Evolutionary conservation across 73 alveolate species (phyloP), one percentile per base, ranked within the genome.

Genomic region (Breviolum minutum): DNA sequence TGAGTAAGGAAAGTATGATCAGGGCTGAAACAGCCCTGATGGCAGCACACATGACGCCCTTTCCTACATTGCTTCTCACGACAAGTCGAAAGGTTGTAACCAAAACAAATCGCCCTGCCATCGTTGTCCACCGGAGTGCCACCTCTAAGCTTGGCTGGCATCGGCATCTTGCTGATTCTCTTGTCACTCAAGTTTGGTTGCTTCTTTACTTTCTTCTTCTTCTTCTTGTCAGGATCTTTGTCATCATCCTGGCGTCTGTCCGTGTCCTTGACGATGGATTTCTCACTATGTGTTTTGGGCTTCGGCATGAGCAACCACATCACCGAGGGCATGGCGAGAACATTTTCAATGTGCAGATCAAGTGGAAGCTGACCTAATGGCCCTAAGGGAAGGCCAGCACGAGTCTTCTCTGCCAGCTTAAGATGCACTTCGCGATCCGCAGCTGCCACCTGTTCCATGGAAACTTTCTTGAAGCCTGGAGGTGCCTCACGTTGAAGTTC

Each of bases 31-130:
- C 85, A 74, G 30, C 85, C 85, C 24, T 54, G 85, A 20, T 74
- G 8, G 85, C 85, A 74, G 62, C 85, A 74, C 62, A 74, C 85
- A 74, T 74, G 85, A 9, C 85, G 85, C 4, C 85, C 85, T 5
- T 62, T 8, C 62, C 29, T 74, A 62, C 85, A 74, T 10, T 8
- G 7, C 85, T 74, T 74, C 12, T 74, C 85, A 74, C 29, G 85
- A 27, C 85, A 74, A 9, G 85, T 74, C 17, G 14, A 54, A 11
- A 14, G 17, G 17, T 74, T 74, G 85, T 26, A 74, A 9, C 81
- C 81, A 19, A 17, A 71, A 17, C 81, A 71, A 9, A 71, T 12
- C 40, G 81, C 13, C 9, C 81, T 26, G 40, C 81, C 81, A 7
- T 71, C 81, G 22, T 9, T 19, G 29, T 71, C 81, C 32, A 71